Percentiles rank a stretch among this genome's conserved stretches.
Evolutionary conservation across 78 protist genomes (phyloP).

Genomic region (Anaeramoeba ignava): DNA sequence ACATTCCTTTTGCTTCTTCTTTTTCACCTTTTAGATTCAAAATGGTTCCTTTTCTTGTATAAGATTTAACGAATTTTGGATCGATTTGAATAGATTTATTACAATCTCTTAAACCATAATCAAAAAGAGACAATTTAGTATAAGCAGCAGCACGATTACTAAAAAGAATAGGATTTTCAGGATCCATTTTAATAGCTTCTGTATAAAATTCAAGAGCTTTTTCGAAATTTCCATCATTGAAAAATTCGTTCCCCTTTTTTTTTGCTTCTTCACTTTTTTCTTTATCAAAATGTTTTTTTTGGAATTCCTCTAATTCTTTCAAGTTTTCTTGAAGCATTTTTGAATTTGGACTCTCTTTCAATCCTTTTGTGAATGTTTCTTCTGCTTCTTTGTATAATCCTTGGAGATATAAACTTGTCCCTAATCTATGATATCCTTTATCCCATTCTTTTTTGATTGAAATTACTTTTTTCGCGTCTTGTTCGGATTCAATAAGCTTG

Average conservation of each 20-base stretch:
- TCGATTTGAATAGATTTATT: constrained; percentile 2
- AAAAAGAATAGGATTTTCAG: constrained; percentile 21
- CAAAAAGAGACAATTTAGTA: constrained; percentile 10
- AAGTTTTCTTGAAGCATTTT: no score
- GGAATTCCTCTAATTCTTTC: no score
- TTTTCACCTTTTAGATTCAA: no score
- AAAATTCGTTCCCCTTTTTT: not conserved
- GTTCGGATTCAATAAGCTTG: not conserved
- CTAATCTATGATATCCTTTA: not conserved
- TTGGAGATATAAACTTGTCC: no score
- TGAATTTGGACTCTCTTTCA: no score
- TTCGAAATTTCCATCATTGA: constrained; percentile 30
- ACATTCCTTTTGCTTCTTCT: no score
- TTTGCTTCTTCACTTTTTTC: no score
- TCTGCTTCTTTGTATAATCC: no score
- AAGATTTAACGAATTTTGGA: constrained; percentile 23
- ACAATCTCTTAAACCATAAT: constrained; percentile 18
- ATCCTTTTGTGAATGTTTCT: no score
- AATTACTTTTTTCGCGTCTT: not conserved
- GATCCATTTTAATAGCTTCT: constrained; percentile 23
- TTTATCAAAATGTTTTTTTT: no score
- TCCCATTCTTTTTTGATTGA: not conserved
- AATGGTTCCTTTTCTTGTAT: constrained; percentile 16
- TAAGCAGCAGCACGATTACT: constrained; percentile 22
- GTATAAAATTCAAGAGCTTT: constrained; percentile 29